These are phyloP conservation scores for Uronychia binucleata DNA, from an alignment of 73 alveolate genomes.

Conservation along the genomic window DNA sequence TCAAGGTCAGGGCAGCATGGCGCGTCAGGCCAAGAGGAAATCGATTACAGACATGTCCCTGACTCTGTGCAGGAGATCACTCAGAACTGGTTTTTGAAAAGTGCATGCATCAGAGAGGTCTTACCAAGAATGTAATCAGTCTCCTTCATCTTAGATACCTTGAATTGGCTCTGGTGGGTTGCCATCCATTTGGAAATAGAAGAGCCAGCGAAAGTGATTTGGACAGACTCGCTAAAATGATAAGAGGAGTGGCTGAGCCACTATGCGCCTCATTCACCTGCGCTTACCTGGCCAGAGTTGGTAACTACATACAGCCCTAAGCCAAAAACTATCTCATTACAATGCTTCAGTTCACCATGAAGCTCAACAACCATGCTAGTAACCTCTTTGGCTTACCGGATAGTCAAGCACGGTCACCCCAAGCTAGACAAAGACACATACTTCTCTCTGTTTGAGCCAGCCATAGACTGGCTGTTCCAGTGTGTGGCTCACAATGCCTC, in stretches of 20 bases:
- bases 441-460: conserved; percentile 76
- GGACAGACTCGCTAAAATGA: conserved; percentile 77
- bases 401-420: conserved; percentile 61
- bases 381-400: background rate
- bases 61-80: conserved; percentile 92
- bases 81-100: conserved; percentile 93
- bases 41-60: conserved; percentile 85
- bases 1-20: conserved; percentile 4
- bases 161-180: conserved; percentile 90
- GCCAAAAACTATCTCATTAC: conserved; percentile 73
- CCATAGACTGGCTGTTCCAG: conserved; percentile 77
- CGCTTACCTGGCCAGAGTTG: conserved; percentile 87
- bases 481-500: conserved; percentile 64
- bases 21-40: conserved; percentile 53
- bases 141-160: conserved; percentile 44
- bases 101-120: conserved; percentile 96
- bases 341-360: conserved; percentile 61
- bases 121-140: conserved; percentile 80
- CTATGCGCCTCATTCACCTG: conserved; percentile 89
- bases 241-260: conserved; percentile 95
- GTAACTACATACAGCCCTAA: conserved; percentile 72
- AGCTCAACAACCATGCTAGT: conserved; percentile 40
- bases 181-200: conserved; percentile 80
- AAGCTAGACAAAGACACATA: conserved; percentile 59
- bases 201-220: conserved; percentile 68